A percentile compares a stretch with the other conserved stretches of the same genome.
Conservation (phyloP, 2,329 filamentous ascomycete genomes). For the Aspergillus sp. region DNA sequence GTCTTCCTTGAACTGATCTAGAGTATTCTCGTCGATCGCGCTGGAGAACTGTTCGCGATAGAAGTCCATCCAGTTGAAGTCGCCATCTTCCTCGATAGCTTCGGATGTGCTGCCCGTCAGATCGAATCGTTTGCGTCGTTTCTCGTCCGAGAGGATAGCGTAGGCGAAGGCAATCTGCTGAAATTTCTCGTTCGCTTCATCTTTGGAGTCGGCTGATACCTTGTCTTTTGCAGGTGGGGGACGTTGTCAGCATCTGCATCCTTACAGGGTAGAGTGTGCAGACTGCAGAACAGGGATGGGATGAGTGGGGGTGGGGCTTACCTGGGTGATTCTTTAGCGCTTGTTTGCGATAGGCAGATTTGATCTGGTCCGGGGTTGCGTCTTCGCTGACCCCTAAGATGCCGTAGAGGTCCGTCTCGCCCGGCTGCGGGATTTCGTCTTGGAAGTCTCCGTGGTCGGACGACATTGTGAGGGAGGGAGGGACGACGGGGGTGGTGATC, state of each 20-base stretch:
- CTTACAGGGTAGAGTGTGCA: not conserved
- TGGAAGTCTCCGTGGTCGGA: conserved; percentile 4
- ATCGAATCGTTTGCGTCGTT: conserved; percentile 82
- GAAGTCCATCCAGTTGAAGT: conserved; percentile 88
- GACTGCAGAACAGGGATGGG: not conserved
- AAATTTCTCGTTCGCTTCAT: conserved; percentile 75
- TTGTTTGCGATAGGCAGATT: conserved; percentile 85
- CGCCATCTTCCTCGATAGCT: conserved; percentile 67
- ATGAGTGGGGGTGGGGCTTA: conserved; percentile 41
- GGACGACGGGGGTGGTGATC: not conserved
- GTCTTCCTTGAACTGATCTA: conserved; percentile 70
- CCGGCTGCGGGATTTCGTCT: conserved; percentile 11
- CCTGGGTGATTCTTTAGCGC: conserved; percentile 85
- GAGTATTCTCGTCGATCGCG: conserved; percentile 70
- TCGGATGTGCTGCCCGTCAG: conserved; percentile 86
- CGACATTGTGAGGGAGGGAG: not conserved
- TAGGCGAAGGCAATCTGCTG: conserved; percentile 93
- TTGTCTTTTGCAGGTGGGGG: conserved; percentile 61
- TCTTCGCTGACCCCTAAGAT: conserved; percentile 69
- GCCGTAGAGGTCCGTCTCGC: conserved; percentile 64
- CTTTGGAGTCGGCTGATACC: conserved; percentile 65
- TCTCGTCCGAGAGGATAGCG: conserved; percentile 81
- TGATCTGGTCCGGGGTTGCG: conserved; percentile 77
- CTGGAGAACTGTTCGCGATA: conserved; percentile 82
- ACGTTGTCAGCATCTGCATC: not conserved